A percentile compares a stretch with the other conserved stretches of the same genome.
These are phyloP conservation scores for Neurospora hispaniola DNA, from an alignment of 495 filamentous ascomycete genomes.

Conservation along the genomic window DNA sequence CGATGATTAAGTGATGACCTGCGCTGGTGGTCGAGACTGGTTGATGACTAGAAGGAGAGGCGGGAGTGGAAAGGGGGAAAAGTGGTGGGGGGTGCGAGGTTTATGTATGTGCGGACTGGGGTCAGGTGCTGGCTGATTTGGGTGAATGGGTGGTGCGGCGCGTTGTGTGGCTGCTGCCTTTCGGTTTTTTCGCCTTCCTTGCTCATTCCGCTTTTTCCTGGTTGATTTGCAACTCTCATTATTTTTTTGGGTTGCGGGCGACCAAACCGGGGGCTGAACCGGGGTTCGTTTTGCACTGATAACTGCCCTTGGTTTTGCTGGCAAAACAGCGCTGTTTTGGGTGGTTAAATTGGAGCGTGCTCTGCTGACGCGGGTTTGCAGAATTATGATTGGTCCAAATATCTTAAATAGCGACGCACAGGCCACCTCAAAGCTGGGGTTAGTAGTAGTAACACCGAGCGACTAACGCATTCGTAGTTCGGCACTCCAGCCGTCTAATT, in stretches of 20 bases:
- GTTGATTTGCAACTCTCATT: slow-evolving; percentile 17
- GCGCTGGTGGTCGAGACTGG: slow-evolving; percentile 21
- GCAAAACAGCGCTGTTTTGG: slow-evolving; percentile 18
- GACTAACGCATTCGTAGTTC: not conserved
- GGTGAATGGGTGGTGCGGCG: slow-evolving; percentile 4
- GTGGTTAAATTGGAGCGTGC: slow-evolving; percentile 16
- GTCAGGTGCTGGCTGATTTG: slow-evolving; percentile 38
- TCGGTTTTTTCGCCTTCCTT: not conserved
- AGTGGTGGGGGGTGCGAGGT: slow-evolving; percentile 34
- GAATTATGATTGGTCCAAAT: slow-evolving; percentile 27
- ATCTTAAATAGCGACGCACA: slow-evolving; percentile 8
- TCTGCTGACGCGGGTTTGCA: slow-evolving; percentile 2
- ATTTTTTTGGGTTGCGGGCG: slow-evolving; percentile 21
- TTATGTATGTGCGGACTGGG: slow-evolving; percentile 31
- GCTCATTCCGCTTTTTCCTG: slow-evolving; percentile 3
- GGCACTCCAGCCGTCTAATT: not conserved
- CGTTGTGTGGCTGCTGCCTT: not conserved
- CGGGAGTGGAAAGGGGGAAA: slow-evolving; percentile 39
- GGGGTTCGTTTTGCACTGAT: slow-evolving; percentile 24
- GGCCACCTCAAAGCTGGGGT: slow-evolving; percentile 9
- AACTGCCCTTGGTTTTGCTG: slow-evolving; percentile 17
- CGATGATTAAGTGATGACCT: slow-evolving; percentile 28
- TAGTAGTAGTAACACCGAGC: not conserved
- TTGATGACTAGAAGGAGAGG: slow-evolving; percentile 14
- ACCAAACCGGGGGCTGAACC: slow-evolving; percentile 12